Base-by-base conservation (phyloP, 1,284 basidiomycete genomes). In the Ceratobasidium sp. region DNA sequence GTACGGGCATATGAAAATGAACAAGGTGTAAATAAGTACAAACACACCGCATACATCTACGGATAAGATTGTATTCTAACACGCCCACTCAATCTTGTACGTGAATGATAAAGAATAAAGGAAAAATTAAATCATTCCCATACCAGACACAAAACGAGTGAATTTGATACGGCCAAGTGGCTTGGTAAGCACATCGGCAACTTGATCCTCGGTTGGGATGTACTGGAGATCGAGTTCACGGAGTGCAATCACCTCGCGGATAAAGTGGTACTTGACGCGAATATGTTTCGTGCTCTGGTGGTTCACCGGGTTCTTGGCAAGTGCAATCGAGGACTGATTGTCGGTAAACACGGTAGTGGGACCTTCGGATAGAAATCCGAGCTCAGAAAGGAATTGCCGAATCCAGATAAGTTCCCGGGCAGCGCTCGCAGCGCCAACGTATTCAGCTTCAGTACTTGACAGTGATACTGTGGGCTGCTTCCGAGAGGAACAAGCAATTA, bases 181-280 rank as follows among this genome's bases (percentile, higher is more conserved):
- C 70, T 88, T 88, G 3, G 86, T 88, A 57, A 88, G 80, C 16
- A 87, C 81, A 81, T 88, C 85, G 10, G 87, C 85, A 12, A 83
- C 46, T 66, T 86, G 86, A 1, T 85, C 82, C 0, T 80, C 67
- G 0, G 83, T 82, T 0, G 81, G 75, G 41, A 84, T 79, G 60
- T 85, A 84, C 1, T 77, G 16, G 5, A 87, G 46, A 0, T 74
- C n/a, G 46, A 88, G 80, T 0, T 83, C 76, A 2, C 81, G 81
- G 0, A 79, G 66, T 1, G 80, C 79, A 0, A 88, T 83, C 1
- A 75, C 69, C 62, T 84, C 82, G 0, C 83, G 80, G 23, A 84
- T 64, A 30, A 78, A 81, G 68, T 84, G 84, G 67, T 82, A 78
- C 6, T 69, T 59, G 54, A 83, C 77, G 35, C 83, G 81, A 59